These are phyloP conservation scores for Mallotus repandus DNA, from an alignment of 441 rosid species.

Conservation along the genomic window DNA sequence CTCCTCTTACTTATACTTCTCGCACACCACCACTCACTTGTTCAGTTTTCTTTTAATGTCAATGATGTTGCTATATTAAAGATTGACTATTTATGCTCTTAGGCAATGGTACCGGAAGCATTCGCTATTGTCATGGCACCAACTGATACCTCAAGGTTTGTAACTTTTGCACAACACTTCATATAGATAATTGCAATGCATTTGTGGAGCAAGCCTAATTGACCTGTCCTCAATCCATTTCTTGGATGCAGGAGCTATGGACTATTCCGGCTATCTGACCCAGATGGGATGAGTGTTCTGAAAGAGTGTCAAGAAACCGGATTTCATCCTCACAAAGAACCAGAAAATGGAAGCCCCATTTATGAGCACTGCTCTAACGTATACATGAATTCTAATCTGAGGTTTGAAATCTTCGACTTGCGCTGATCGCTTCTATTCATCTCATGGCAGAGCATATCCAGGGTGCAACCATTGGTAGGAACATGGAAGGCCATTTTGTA, in stretches of 20 bases:
- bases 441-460: too few relatives aligned
- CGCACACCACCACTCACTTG: background rate
- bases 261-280: slow-evolving; percentile 68
- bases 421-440: slow-evolving; percentile 37
- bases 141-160: slow-evolving; percentile 70
- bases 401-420: slow-evolving; percentile 87
- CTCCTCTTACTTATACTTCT: background rate
- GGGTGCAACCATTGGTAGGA: too few relatives aligned
- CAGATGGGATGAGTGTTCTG: slow-evolving; percentile 69
- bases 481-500: too few relatives aligned
- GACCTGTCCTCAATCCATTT: background rate
- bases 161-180: slow-evolving; percentile 16
- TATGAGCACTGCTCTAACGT: slow-evolving; percentile 75
- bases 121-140: slow-evolving; percentile 96
- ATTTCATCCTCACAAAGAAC: slow-evolving; percentile 71
- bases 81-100: slow-evolving; percentile 16
- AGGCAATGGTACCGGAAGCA: slow-evolving; percentile 93
- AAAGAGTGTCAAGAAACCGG: slow-evolving; percentile 65
- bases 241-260: slow-evolving; percentile 54
- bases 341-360: slow-evolving; percentile 63
- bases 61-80: slow-evolving; percentile 1
- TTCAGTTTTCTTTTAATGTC: background rate
- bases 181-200: too few relatives aligned
- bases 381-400: slow-evolving; percentile 73
- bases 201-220: background rate